A percentile compares a stretch with the other conserved stretches of the same genome.
These are phyloP conservation scores for Rhizopogon parksii DNA, from an alignment of 1,284 basidiomycete species.

Conservation along the genomic window DNA sequence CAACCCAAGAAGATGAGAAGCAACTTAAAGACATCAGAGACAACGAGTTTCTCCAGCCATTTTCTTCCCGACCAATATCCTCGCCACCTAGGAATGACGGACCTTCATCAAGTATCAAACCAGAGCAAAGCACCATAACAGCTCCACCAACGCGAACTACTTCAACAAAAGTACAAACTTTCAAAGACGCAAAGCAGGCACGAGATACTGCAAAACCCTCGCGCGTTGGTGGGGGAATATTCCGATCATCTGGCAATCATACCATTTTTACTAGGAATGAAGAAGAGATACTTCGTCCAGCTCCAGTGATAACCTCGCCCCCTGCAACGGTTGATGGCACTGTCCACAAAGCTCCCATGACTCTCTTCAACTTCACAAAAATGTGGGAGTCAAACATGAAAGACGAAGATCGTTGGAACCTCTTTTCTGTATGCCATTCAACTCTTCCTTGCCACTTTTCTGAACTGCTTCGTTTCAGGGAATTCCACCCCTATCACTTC, in stretches of 20 bases:
- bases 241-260: constrained; percentile 45
- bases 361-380: constrained; percentile 53
- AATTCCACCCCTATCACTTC: constrained; percentile 47
- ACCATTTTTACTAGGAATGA: constrained; percentile 33
- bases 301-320: constrained; percentile 6
- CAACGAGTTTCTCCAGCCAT: constrained; percentile 19
- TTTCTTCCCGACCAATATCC: constrained; percentile 20
- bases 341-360: constrained; percentile 30
- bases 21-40: constrained; percentile 2
- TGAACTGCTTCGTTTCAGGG: constrained; percentile 29
- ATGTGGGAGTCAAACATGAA: constrained; percentile 40
- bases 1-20: constrained; percentile 1
- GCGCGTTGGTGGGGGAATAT: constrained; percentile 54
- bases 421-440: constrained; percentile 40
- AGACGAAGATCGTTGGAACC: constrained; percentile 41
- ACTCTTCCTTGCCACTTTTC: neutral
- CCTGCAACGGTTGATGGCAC: constrained; percentile 6
- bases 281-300: constrained; percentile 6
- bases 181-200: constrained; percentile 48
- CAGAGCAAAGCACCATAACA: constrained; percentile 9
- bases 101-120: constrained; percentile 9
- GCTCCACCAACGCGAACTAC: constrained; percentile 14
- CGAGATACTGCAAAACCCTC: constrained; percentile 38
- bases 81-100: neutral
- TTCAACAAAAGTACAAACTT: constrained; percentile 30